phyloP scores from a whole-genome alignment of 768 basidiomycete species.

The Baorangia bicolor region DNA sequence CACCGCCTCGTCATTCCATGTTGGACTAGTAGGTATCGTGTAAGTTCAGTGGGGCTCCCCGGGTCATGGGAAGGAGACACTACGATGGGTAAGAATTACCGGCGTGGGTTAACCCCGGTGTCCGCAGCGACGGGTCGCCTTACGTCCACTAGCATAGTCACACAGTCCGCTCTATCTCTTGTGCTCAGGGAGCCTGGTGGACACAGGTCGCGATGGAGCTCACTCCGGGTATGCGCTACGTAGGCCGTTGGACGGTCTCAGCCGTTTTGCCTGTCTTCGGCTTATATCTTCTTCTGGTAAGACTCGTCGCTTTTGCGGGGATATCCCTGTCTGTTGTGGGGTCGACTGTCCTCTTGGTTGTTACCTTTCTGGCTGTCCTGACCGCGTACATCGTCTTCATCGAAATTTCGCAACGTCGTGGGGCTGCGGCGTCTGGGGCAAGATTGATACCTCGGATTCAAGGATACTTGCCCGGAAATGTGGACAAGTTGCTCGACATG shows the following conservation, averaged over 20 bases:
- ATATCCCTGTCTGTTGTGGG: constrained; percentile 6
- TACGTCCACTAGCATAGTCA: not conserved
- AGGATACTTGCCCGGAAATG: constrained; percentile 36
- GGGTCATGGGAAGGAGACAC: not conserved
- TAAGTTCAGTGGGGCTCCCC: not conserved
- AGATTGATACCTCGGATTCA: constrained; percentile 29
- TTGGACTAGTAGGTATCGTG: not conserved
- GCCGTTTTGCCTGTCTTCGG: constrained; percentile 11
- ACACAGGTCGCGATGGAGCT: constrained; percentile 7
- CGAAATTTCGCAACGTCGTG: constrained; percentile 11
- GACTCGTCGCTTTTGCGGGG: constrained; percentile 10
- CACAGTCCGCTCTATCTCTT: not conserved
- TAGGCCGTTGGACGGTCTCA: constrained; percentile 15
- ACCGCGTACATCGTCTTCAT: not conserved
- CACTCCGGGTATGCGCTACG: constrained; percentile 26
- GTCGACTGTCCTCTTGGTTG: constrained; percentile 4
- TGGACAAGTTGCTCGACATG: constrained; percentile 32
- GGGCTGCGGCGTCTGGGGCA: constrained; percentile 27
- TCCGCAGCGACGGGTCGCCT: not conserved
- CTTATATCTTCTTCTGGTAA: constrained; percentile 12
- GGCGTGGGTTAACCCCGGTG: not conserved
- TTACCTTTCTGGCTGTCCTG: constrained; percentile 1
- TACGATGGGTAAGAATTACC: not conserved
- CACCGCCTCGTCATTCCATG: no score
- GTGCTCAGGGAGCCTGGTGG: not conserved